Evolutionary conservation across 495 filamentous ascomycete genomes (phyloP).

Genomic region (Cudoniella acicularis): DNA sequence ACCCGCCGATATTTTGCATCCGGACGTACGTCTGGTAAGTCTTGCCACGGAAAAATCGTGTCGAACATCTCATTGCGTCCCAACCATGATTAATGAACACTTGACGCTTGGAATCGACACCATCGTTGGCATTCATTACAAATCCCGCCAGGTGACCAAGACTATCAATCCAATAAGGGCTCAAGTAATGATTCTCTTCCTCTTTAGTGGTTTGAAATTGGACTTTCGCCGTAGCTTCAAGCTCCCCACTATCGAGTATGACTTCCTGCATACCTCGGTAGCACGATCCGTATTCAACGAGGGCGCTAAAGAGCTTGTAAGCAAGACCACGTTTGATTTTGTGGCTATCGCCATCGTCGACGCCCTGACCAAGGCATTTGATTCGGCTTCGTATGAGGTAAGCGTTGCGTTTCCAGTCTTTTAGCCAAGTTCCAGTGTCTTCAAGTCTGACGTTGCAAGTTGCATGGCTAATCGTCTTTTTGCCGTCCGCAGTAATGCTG

Average conservation of each 20-base stretch:
- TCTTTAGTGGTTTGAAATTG: slow-evolving; percentile 50
- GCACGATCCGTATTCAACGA: slow-evolving; percentile 61
- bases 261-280: slow-evolving; percentile 74
- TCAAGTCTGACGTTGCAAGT: slow-evolving; percentile 45
- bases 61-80: slow-evolving; percentile 65
- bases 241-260: slow-evolving; percentile 55
- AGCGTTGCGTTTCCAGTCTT: slow-evolving; percentile 47
- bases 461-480: slow-evolving; percentile 39
- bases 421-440: slow-evolving; percentile 41
- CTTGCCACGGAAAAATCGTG: slow-evolving; percentile 54
- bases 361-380: slow-evolving; percentile 45
- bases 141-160: slow-evolving; percentile 67
- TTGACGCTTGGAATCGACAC: slow-evolving; percentile 60
- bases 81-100: slow-evolving; percentile 77
- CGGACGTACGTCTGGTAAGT: slow-evolving; percentile 67
- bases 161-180: slow-evolving; percentile 69
- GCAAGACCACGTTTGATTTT: slow-evolving; percentile 49
- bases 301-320: slow-evolving; percentile 65
- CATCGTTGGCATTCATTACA: slow-evolving; percentile 75
- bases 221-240: slow-evolving; percentile 67
- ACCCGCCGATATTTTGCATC: slow-evolving; percentile 46
- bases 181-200: slow-evolving; percentile 58
- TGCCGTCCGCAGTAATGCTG: background rate
- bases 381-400: slow-evolving; percentile 51
- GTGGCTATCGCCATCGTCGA: slow-evolving; percentile 41